phyloP scores from a whole-genome alignment of 1,284 basidiomycete species.

The Trametes pubescens region DNA sequence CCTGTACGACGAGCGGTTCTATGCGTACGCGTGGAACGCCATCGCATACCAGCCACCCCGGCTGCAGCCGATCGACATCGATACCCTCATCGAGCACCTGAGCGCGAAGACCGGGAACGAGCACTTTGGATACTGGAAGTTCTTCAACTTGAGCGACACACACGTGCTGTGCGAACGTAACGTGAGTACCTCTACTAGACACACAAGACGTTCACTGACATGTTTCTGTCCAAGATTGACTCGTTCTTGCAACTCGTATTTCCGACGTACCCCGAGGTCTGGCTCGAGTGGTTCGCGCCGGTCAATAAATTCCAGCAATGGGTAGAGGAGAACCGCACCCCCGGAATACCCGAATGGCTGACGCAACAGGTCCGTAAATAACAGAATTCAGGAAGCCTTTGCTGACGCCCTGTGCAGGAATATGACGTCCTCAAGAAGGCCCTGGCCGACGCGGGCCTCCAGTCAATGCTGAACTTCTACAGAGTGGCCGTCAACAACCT shows the following conservation, averaged over 20 bases:
- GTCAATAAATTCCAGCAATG: constrained; percentile 14
- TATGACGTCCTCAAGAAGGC: constrained; percentile 9
- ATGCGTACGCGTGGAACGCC: constrained; percentile 51
- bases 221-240: neutral
- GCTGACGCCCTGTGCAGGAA: constrained; percentile 8
- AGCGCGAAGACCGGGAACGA: constrained; percentile 41
- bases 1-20: constrained; percentile 49
- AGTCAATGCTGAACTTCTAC: constrained; percentile 8
- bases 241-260: constrained; percentile 28
- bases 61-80: neutral
- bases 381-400: too few species aligned
- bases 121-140: constrained; percentile 50
- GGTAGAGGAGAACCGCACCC: constrained; percentile 15
- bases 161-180: constrained; percentile 36
- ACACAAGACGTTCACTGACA: neutral
- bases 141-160: constrained; percentile 44
- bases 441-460: constrained; percentile 2
- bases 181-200: neutral
- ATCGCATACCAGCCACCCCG: constrained; percentile 47
- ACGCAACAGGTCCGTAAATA: constrained; percentile 14
- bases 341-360: constrained; percentile 13
- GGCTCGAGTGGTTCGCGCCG: constrained; percentile 18
- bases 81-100: neutral
- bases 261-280: constrained; percentile 9
- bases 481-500: constrained; percentile 36